These are phyloP conservation scores for Cryptococcus depauperatus DNA, from an alignment of 1,284 basidiomycete species.

Conservation along the genomic window DNA sequence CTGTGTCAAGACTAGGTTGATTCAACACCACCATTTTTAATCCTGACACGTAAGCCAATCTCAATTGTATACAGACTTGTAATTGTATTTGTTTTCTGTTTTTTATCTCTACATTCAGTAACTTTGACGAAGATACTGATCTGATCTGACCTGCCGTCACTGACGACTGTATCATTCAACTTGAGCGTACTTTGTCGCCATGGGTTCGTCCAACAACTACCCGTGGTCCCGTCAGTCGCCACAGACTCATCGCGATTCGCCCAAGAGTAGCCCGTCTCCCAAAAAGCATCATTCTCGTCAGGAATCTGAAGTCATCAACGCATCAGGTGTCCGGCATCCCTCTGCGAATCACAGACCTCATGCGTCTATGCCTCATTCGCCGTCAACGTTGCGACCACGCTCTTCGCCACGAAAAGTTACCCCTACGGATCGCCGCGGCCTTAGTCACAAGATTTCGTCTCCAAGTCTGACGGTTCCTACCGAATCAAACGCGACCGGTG, in stretches of 20 bases:
- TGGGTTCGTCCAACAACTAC: not conserved
- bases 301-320: not conserved
- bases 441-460: not conserved
- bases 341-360: not conserved
- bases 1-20: too few species aligned
- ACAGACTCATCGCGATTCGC: not conserved
- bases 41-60: too few species aligned
- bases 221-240: not conserved
- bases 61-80: too few species aligned
- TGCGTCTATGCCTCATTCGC: not conserved
- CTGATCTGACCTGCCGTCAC: too few species aligned
- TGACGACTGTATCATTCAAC: too few species aligned
- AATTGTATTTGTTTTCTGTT: too few species aligned
- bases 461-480: not conserved
- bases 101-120: too few species aligned
- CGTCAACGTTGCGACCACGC: not conserved
- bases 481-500: not conserved
- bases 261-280: not conserved
- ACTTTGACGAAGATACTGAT: too few species aligned
- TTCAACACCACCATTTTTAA: too few species aligned
- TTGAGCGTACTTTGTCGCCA: too few species aligned
- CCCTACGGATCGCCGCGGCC: not conserved
- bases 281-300: not conserved
- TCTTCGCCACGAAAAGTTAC: not conserved
- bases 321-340: not conserved